A percentile compares a stretch with the other conserved stretches of the same genome.
Evolutionary conservation across 2,329 filamentous ascomycete genomes (phyloP).

Genomic region (Cordyceps tenuipes): DNA sequence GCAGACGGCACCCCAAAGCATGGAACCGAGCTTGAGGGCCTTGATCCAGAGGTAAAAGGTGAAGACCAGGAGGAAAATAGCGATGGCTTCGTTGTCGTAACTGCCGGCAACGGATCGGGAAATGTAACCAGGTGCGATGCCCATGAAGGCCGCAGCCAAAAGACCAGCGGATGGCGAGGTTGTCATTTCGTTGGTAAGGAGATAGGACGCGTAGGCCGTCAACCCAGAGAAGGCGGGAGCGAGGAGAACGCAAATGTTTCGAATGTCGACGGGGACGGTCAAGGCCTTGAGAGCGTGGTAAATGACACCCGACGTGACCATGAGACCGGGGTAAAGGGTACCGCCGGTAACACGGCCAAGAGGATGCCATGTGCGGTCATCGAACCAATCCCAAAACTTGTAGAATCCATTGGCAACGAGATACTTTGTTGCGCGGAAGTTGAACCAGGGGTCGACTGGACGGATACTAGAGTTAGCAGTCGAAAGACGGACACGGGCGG

Average conservation of each 20-base stretch:
- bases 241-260: slow-evolving; percentile 96
- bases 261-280: slow-evolving; percentile 90
- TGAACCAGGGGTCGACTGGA: slow-evolving; percentile 98
- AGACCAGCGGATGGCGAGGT: slow-evolving; percentile 91
- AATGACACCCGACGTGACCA: slow-evolving; percentile 97
- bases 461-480: slow-evolving; percentile 18
- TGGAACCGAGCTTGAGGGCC: slow-evolving; percentile 89
- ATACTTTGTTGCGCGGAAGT: slow-evolving; percentile 97
- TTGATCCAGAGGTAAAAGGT: slow-evolving; percentile 99
- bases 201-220: slow-evolving; percentile 86
- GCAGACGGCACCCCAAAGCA: slow-evolving; percentile 91
- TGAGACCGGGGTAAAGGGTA: slow-evolving; percentile 95
- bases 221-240: slow-evolving; percentile 91
- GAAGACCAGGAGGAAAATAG: slow-evolving; percentile 96
- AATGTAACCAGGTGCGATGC: slow-evolving; percentile 94
- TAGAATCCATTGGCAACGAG: slow-evolving; percentile 95
- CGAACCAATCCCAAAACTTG: slow-evolving; percentile 99
- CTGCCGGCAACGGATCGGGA: slow-evolving; percentile 95
- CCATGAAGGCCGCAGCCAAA: slow-evolving; percentile 92
- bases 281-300: slow-evolving; percentile 88
- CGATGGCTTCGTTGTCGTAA: slow-evolving; percentile 99
- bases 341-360: slow-evolving; percentile 96
- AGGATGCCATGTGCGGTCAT: slow-evolving; percentile 99
- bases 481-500: slow-evolving; percentile 9
- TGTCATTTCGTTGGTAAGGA: slow-evolving; percentile 95